These are phyloP conservation scores for Coemansia sp. DNA, from an alignment of 192 early-diverging fungal genomes.

Conservation along the genomic window DNA sequence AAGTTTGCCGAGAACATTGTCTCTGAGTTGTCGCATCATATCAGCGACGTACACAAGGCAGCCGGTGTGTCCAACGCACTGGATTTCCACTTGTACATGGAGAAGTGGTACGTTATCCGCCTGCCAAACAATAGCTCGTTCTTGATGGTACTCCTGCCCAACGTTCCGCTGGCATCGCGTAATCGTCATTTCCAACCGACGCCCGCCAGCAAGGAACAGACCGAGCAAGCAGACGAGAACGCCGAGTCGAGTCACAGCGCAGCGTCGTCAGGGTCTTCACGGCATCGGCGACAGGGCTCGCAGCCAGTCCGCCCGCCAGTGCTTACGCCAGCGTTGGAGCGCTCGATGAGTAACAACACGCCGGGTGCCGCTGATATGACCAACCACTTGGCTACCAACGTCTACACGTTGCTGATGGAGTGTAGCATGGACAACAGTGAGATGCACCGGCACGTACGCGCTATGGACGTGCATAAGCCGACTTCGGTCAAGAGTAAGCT, in stretches of 20 bases:
- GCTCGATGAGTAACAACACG: conserved; percentile 23
- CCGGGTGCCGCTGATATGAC: neutral
- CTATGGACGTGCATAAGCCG: conserved; percentile 12
- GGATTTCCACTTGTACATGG: conserved; percentile 46
- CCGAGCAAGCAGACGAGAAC: neutral
- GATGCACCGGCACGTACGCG: conserved; percentile 37
- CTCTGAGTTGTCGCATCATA: conserved; percentile 31
- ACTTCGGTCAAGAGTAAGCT: conserved; percentile 24
- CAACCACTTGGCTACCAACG: conserved; percentile 19
- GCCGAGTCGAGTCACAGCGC: neutral
- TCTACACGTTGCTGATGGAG: conserved; percentile 50
- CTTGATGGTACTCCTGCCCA: conserved; percentile 51
- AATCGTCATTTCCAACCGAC: conserved; percentile 9
- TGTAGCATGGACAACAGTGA: conserved; percentile 53
- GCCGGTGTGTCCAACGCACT: conserved; percentile 47
- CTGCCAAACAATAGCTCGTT: conserved; percentile 52
- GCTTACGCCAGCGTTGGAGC: conserved; percentile 35
- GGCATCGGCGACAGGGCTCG: conserved; percentile 18
- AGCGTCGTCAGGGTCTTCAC: neutral
- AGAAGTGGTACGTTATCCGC: conserved; percentile 54
- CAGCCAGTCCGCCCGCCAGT: conserved; percentile 34
- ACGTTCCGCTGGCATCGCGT: conserved; percentile 35
- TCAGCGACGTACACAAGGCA: conserved; percentile 24
- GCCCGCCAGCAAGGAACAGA: neutral
- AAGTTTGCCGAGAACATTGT: conserved; percentile 49